Evolutionary conservation across 352 stramenopile genomes (phyloP).

Genomic region (Globisporangium barbulae): DNA sequence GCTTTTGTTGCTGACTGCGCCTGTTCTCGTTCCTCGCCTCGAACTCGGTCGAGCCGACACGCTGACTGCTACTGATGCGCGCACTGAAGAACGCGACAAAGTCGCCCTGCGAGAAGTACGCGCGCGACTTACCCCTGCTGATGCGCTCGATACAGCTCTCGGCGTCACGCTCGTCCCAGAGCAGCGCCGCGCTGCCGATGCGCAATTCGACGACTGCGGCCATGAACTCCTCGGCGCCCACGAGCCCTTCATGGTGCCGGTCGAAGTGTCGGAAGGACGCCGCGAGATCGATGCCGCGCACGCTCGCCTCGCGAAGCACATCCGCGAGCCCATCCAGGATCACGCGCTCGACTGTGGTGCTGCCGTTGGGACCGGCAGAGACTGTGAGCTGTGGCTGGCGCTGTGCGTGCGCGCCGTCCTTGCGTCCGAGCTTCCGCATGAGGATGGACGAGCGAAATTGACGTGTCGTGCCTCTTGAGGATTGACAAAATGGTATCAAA

Average conservation of each 20-base stretch:
- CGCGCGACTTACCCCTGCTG: slow-evolving; percentile 33
- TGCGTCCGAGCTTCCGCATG: not conserved
- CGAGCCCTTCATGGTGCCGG: slow-evolving; percentile 35
- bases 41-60: not conserved
- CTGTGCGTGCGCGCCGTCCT: not conserved
- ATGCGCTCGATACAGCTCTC: slow-evolving; percentile 43
- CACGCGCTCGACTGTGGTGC: not conserved
- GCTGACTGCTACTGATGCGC: not conserved
- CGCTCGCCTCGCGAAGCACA: slow-evolving; percentile 45
- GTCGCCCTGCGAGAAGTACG: slow-evolving; percentile 53
- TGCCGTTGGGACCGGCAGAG: not conserved
- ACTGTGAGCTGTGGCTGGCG: too few species aligned
- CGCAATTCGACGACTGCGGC: slow-evolving; percentile 43
- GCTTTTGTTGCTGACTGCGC: slow-evolving; percentile 1
- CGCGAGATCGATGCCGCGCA: slow-evolving; percentile 42
- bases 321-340: slow-evolving; percentile 38
- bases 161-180: slow-evolving; percentile 44
- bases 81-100: slow-evolving; percentile 43
- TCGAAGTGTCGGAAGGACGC: slow-evolving; percentile 65
- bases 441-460: not conserved
- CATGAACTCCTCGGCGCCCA: slow-evolving; percentile 51
- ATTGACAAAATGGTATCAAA: not conserved
- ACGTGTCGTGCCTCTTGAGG: slow-evolving; percentile 3
- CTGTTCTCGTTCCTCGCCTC: not conserved
- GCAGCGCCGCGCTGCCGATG: slow-evolving; percentile 7